These are phyloP conservation scores for Xylaria sp. DNA, from an alignment of 2,329 filamentous ascomycete genomes.

Conservation along the genomic window DNA sequence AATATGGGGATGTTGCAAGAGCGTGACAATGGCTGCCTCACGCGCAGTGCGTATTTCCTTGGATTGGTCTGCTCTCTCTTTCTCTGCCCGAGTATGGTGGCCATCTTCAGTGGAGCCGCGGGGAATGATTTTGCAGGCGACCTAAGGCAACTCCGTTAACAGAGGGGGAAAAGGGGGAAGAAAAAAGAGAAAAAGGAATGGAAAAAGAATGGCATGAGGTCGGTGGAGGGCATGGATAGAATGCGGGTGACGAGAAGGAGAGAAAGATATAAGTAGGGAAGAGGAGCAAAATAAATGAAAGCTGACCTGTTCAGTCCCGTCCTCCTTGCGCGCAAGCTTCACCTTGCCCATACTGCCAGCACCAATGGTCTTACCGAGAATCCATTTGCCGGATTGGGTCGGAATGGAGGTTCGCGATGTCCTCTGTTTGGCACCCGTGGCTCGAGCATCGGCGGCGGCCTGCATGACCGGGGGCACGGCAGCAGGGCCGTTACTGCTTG, in stretches of 20 bases:
- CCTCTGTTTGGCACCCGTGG: slow-evolving; percentile 61
- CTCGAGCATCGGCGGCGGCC: slow-evolving; percentile 59
- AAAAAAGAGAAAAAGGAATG: slow-evolving; percentile 18
- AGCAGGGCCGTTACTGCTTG: slow-evolving; percentile 63
- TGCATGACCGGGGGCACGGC: slow-evolving; percentile 61
- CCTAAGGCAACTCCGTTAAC: slow-evolving; percentile 61
- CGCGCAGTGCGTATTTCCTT: slow-evolving; percentile 96
- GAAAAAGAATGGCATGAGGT: not conserved
- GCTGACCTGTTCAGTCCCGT: slow-evolving; percentile 88
- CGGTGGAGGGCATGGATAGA: slow-evolving; percentile 7
- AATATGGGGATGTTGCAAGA: slow-evolving; percentile 94
- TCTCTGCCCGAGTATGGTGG: slow-evolving; percentile 74
- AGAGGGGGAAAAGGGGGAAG: slow-evolving; percentile 35
- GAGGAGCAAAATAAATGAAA: slow-evolving; percentile 27
- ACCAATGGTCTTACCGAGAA: slow-evolving; percentile 95
- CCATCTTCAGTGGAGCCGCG: slow-evolving; percentile 89
- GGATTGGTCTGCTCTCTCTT: slow-evolving; percentile 92
- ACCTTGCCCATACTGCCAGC: slow-evolving; percentile 99
- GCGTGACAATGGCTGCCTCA: slow-evolving; percentile 94
- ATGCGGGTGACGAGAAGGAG: slow-evolving; percentile 22
- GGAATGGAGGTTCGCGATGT: slow-evolving; percentile 84
- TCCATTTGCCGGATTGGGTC: slow-evolving; percentile 91
- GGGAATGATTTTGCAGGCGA: slow-evolving; percentile 97
- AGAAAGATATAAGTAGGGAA: slow-evolving; percentile 13
- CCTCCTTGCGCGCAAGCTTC: slow-evolving; percentile 90